Percentiles rank a stretch among this genome's conserved stretches.
These are phyloP conservation scores for Knufia fluminis DNA, from an alignment of 2,329 filamentous ascomycete genomes.

Conservation along the genomic window DNA sequence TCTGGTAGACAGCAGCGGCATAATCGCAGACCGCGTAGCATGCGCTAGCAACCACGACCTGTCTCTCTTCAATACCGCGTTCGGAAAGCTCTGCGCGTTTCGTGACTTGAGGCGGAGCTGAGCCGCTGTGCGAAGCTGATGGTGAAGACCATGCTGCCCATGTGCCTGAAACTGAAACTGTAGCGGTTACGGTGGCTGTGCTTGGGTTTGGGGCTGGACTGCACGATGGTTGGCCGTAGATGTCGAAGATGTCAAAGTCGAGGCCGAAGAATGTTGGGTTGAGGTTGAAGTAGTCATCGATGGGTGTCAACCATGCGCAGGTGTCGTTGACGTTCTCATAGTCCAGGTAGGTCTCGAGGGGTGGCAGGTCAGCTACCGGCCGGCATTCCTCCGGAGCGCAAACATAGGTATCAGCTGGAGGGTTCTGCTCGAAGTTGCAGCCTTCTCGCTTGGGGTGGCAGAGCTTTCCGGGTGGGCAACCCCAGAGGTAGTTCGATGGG, in stretches of 20 bases:
- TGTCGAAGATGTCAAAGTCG: constrained; percentile 50
- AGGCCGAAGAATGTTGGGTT: constrained; percentile 54
- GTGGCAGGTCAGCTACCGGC: constrained; percentile 24
- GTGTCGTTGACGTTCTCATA: constrained; percentile 10
- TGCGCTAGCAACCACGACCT: background rate
- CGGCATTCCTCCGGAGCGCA: constrained; percentile 35
- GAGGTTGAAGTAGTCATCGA: constrained; percentile 52
- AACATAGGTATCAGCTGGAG: constrained; percentile 30
- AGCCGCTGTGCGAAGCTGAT: background rate
- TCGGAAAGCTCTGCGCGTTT: constrained; percentile 5
- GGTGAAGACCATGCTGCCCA: background rate
- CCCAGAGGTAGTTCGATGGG: constrained; percentile 32
- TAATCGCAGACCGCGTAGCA: constrained; percentile 7
- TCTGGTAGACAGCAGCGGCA: background rate
- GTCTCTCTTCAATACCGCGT: background rate
- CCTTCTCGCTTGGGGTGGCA: constrained; percentile 32
- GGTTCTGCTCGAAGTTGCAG: constrained; percentile 34
- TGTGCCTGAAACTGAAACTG: background rate
- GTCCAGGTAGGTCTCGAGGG: constrained; percentile 11
- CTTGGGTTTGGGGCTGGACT: constrained; percentile 10
- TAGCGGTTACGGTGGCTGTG: background rate
- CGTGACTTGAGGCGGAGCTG: constrained; percentile 2
- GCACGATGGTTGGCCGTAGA: constrained; percentile 13
- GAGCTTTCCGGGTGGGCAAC: constrained; percentile 35
- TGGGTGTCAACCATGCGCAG: constrained; percentile 15